Percentiles rank a stretch among this genome's conserved stretches.
phyloP scores from a whole-genome alignment of 805 yeast genomes.

The Dipodascopsis tothii region DNA sequence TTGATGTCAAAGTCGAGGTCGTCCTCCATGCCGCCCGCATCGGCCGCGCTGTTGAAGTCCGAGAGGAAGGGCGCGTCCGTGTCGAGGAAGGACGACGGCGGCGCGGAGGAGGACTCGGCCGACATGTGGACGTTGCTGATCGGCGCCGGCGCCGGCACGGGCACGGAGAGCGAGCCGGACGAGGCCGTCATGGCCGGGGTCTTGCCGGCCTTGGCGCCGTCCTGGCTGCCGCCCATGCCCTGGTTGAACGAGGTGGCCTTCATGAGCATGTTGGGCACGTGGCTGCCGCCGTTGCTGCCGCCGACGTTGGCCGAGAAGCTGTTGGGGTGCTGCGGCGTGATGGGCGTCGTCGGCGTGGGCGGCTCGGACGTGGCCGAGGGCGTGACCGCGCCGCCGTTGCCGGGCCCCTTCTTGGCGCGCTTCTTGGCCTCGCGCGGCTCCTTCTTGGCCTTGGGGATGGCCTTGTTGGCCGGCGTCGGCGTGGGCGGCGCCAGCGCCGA shows the following conservation, averaged over 20 bases:
- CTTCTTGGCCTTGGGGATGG: slow-evolving; percentile 16
- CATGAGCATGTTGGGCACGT: slow-evolving; percentile 3
- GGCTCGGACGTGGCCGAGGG: slow-evolving; percentile 23
- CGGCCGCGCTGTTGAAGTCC: slow-evolving; percentile 15
- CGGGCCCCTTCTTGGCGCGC: slow-evolving; percentile 13
- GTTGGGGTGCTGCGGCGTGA: slow-evolving; percentile 23
- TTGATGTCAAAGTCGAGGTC: slow-evolving; percentile 23
- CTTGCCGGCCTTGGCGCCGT: no score
- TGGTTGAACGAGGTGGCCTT: slow-evolving; percentile 16
- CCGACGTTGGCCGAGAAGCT: slow-evolving; percentile 9
- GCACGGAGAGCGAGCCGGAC: not conserved
- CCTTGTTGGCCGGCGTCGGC: slow-evolving; percentile 15
- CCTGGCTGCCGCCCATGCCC: no score
- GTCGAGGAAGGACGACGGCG: slow-evolving; percentile 14
- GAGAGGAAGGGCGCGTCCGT: slow-evolving; percentile 15
- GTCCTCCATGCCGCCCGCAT: slow-evolving; percentile 12
- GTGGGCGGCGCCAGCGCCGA: slow-evolving; percentile 20
- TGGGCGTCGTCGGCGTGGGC: slow-evolving; percentile 24
- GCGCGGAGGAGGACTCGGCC: not conserved
- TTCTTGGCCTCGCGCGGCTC: slow-evolving; percentile 19
- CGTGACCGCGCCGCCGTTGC: no score
- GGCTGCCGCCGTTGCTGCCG: no score
- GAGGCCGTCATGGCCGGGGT: not conserved
- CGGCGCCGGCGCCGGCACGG: not conserved
- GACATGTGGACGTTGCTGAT: not conserved